Percentiles rank a stretch among this genome's conserved stretches.
Conservation (phyloP, 768 basidiomycete species). For the Tulasnella sp. region DNA sequence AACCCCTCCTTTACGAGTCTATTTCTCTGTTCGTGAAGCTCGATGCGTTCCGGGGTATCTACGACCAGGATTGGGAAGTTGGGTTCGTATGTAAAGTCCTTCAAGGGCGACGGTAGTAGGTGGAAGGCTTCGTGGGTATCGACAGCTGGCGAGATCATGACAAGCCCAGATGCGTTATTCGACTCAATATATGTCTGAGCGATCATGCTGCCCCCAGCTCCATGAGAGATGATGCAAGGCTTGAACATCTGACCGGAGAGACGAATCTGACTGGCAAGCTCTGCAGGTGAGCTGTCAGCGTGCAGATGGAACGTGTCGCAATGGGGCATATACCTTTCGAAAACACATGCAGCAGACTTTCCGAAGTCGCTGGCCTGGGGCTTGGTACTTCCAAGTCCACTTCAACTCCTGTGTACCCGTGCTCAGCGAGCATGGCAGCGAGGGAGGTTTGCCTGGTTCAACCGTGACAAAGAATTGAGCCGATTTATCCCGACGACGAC, state of each 20-base stretch:
- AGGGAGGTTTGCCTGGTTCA: not conserved
- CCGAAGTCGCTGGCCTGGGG: not conserved
- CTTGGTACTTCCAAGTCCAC: not conserved
- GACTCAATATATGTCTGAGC: constrained; percentile 6
- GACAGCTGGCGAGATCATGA: constrained; percentile 2
- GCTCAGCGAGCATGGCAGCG: not conserved
- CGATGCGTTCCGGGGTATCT: not conserved
- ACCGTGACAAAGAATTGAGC: not conserved
- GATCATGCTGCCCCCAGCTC: not conserved
- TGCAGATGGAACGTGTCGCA: not conserved
- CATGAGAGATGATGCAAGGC: not conserved
- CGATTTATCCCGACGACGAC: too few species aligned
- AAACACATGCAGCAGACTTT: not conserved
- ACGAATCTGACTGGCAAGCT: constrained; percentile 1
- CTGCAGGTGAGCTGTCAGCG: not conserved
- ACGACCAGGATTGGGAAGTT: constrained; percentile 1
- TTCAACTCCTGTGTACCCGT: not conserved
- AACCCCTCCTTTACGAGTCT: not conserved
- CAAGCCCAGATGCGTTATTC: constrained; percentile 1
- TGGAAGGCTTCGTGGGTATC: not conserved
- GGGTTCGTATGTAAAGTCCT: constrained; percentile 2
- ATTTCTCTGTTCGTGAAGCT: not conserved
- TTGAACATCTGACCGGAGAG: constrained; percentile 1
- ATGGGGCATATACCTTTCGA: not conserved
- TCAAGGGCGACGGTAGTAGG: not conserved